Evolutionary conservation across 305 asterid species (phyloP), one percentile per base, ranked within the genome.

Genomic region (Fraxinus nigra): DNA sequence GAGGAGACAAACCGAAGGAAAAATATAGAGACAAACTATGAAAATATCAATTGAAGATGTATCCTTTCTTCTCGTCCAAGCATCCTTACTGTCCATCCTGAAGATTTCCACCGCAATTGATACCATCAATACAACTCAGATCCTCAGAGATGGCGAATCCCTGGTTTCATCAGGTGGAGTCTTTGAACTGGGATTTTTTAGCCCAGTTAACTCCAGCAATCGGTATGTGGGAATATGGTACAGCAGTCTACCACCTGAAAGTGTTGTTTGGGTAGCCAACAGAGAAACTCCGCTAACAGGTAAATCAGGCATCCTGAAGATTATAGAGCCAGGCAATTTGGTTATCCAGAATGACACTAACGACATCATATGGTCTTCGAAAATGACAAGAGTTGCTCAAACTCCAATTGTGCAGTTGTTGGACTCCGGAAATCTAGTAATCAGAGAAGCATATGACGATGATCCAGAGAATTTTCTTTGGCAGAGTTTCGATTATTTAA

Each of bases 201-300:
- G 87, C 46, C 86, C 89, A 0, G 87, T 54, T 2, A 72, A 80
- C 16, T 85, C 91, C 16, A 28, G 4, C 6, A 82, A 80, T 20
- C 81, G 90, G 5, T 91, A 85, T 38, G 83, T 91, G 16, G 91
- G 89, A 14, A 77, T 91, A 48, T 89, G 92, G 94, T 89, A 88
- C 84, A 85, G 79, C 78, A 72, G 32, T 18, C 35, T 83, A 37
- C 11, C 90, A 22, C 46, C 22, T 32, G 13, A 40, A n/a, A 84
- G 85, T 18, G 83, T 83, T 0, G 83, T 84, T 0, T 91, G 94
- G 94, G 80, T 88, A 1, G 91, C 90, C 67, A 89, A 89, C 86
- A 79, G 87, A 78, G 87, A 85, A 18, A 22, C 5, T 59, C 91
- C 90, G 2, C 28, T 91, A 40, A 78, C 81, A 0, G 74, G 61